Percentiles rank a stretch among this genome's conserved stretches.
Conservation (phyloP, 2,329 filamentous ascomycete genomes). For the Corniculantispora saksenae region DNA sequence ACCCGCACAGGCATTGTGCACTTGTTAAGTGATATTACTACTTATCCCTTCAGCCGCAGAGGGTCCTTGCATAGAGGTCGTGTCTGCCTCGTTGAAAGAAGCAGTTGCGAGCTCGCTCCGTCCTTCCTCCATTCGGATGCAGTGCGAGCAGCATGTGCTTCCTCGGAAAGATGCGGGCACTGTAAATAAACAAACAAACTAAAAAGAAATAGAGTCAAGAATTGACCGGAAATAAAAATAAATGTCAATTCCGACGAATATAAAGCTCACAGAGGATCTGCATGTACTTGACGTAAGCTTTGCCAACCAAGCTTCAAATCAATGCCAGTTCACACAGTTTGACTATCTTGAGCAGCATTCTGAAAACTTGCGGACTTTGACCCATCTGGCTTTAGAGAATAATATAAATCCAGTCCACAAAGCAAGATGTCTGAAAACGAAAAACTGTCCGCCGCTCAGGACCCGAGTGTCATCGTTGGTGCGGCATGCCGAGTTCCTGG, state of each 20-base stretch:
- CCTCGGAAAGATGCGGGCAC: too few species aligned
- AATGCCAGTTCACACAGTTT: too few species aligned
- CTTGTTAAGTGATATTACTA: not conserved
- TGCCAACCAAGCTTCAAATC: too few species aligned
- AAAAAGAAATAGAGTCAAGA: too few species aligned
- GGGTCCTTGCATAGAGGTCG: not conserved
- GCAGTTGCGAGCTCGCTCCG: not conserved
- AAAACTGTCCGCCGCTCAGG: constrained; percentile 9
- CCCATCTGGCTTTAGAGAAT: not conserved
- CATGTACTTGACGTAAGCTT: too few species aligned
- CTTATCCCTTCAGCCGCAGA: constrained; percentile 3
- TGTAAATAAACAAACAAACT: too few species aligned
- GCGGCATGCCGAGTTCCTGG: constrained; percentile 33
- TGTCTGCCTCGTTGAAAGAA: not conserved
- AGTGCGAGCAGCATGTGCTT: constrained; percentile 2
- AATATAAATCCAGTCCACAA: too few species aligned
- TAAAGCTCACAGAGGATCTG: too few species aligned
- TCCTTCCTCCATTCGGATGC: not conserved
- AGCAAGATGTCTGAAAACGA: not conserved
- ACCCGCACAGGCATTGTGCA: not conserved
- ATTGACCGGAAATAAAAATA: too few species aligned
- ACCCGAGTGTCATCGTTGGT: constrained; percentile 36
- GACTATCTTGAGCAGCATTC: too few species aligned
- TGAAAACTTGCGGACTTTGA: not conserved
- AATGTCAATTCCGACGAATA: too few species aligned